phyloP scores from a whole-genome alignment of 345 rosid species.

The Arabidopsis suecica region DNA sequence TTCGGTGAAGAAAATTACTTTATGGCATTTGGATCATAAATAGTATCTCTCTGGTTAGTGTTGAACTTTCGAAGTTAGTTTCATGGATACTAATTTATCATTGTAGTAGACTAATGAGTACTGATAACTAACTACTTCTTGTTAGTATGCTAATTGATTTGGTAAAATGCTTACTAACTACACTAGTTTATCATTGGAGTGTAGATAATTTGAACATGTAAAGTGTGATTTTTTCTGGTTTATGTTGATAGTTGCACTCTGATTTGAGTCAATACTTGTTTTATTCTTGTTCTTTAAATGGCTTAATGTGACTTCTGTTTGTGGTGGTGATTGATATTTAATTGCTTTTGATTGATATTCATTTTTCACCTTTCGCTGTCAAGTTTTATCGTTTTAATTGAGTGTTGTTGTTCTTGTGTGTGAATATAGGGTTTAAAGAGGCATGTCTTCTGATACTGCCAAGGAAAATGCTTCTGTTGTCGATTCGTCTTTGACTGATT shows the following conservation, averaged over 20 bases:
- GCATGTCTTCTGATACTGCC: constrained; percentile 85
- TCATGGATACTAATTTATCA: neutral
- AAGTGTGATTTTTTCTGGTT: neutral
- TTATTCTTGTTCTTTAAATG: neutral
- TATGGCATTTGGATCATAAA: neutral
- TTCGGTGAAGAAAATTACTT: neutral
- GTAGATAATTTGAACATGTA: neutral
- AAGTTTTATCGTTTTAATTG: neutral
- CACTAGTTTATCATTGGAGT: neutral
- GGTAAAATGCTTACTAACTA: neutral
- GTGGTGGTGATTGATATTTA: neutral
- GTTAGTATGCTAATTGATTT: neutral
- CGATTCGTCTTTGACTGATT: constrained; percentile 84
- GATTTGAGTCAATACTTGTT: neutral
- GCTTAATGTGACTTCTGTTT: neutral
- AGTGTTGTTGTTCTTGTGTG: constrained; percentile 1
- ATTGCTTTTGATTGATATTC: constrained; percentile 2
- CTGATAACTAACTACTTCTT: constrained; percentile 13
- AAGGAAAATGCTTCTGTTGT: constrained; percentile 89
- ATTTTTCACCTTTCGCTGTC: neutral
- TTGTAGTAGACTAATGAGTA: constrained; percentile 1
- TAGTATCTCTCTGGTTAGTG: neutral
- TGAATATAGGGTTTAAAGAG: constrained; percentile 31
- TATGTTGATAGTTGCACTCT: constrained; percentile 4
- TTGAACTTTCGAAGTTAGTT: constrained; percentile 1